Base-by-base conservation (phyloP, 2,329 filamentous ascomycete genomes). In the Ascochyta clinopodiicola region DNA sequence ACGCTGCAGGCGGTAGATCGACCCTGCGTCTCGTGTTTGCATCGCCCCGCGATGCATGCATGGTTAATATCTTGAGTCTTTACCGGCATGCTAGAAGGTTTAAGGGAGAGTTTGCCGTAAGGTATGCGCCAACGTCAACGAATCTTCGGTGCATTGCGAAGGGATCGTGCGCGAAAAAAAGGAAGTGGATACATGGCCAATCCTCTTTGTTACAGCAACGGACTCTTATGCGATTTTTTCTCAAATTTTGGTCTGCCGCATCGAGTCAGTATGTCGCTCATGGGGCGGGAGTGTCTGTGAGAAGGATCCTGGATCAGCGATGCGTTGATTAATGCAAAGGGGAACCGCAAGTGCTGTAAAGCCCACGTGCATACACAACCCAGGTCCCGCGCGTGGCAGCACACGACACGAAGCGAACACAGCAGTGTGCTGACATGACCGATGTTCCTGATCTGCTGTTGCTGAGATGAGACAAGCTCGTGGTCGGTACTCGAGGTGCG, bases 281-380 rank as follows among this genome's bases (percentile, higher is more conserved):
- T 25, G n/a, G 12, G 12, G 40, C 40, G 51, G 51, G 51, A 54
- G 51, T 35, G 47, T 36, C 45, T 45, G 51, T 42, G 27, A 22
- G 15, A 35, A 35, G 17, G 34, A 42, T 40, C 39, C 51, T 49
- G 44, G 35, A 37, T 37, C 32, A 3, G 17, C 35, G 12, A 44
- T 38, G 44, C 39, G 27, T 54, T 25, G 24, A 44, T 48, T 44
- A 21, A 29, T 37, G 44, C 25, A 25, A 35, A 25, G 8, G 32
- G 31, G 32, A 34, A 37, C 8, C 8, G 32, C 24, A 19, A 32
- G 27, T 32, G 35, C 43, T 22, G 24, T 25, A 27, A 27, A 15
- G 39, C 32, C 44, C 34, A 31, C 29, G 39, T 45, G n/a, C 22
- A 39, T 25, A 15, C 21, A 27, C 32, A 44, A 27, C 10, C 24